These are phyloP conservation scores for Tulasnella sp. DNA, from an alignment of 768 basidiomycete species.

Conservation along the genomic window DNA sequence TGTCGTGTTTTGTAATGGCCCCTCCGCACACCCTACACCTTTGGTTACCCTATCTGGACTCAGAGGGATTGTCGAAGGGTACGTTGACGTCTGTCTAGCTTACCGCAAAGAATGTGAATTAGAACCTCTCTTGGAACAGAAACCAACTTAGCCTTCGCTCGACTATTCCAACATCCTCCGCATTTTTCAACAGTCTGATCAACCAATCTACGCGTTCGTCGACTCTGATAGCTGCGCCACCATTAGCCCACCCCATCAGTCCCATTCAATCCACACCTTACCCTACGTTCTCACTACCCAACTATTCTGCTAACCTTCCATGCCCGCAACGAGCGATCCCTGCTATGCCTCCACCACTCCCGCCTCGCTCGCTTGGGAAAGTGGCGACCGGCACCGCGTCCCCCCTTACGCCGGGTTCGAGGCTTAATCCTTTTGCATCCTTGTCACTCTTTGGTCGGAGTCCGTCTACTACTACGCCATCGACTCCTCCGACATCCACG, in stretches of 20 bases:
- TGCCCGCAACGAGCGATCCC: constrained; percentile 28
- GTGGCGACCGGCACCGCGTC: neutral
- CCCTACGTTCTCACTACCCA: constrained; percentile 42
- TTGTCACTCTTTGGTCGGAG: constrained; percentile 24
- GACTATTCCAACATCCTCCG: constrained; percentile 36
- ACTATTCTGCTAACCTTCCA: constrained; percentile 33
- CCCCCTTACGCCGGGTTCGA: constrained; percentile 25
- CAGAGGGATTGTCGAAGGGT: constrained; percentile 61
- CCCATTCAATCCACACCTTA: constrained; percentile 37
- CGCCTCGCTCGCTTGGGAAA: constrained; percentile 30
- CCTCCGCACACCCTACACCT: constrained; percentile 38
- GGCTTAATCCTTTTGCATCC: constrained; percentile 72
- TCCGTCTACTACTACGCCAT: constrained; percentile 34
- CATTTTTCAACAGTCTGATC: constrained; percentile 37
- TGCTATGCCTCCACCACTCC: constrained; percentile 37
- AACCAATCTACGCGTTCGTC: constrained; percentile 33
- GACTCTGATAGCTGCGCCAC: constrained; percentile 43
- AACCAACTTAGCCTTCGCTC: constrained; percentile 40
- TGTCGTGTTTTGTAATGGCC: constrained; percentile 54
- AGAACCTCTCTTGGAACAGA: constrained; percentile 25
- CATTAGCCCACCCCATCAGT: constrained; percentile 37
- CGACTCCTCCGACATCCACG: constrained; percentile 25
- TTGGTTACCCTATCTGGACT: constrained; percentile 79
- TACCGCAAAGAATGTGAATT: constrained; percentile 7
- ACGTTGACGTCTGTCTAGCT: constrained; percentile 27